Conservation (phyloP, 2,329 filamentous ascomycete genomes). For the Botryotinia globosa region DNA sequence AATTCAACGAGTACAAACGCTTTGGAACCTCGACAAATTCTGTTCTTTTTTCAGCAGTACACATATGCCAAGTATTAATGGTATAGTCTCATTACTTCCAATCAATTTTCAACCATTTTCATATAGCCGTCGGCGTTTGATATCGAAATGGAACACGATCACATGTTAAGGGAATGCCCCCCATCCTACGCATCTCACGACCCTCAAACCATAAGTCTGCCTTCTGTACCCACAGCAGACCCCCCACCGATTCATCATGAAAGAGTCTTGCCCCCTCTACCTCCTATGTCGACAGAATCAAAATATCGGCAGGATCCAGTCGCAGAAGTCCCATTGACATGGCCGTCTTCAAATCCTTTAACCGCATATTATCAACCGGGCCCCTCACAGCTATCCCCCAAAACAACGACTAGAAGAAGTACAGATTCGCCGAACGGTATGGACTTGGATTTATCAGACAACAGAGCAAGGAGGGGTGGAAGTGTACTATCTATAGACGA, state of each 20-base stretch:
- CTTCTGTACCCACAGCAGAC: conserved; percentile 34
- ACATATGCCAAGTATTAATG: conserved; percentile 1
- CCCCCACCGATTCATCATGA: conserved; percentile 35
- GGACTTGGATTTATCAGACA: conserved; percentile 37
- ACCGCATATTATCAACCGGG: conserved; percentile 38
- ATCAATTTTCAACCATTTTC: conserved; percentile 1
- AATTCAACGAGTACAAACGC: conserved; percentile 3
- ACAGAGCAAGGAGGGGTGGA: conserved; percentile 33
- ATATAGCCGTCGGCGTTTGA: conserved; percentile 27
- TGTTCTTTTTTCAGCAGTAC: neutral
- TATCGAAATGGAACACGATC: conserved; percentile 36
- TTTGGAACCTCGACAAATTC: neutral
- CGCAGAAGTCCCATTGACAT: conserved; percentile 31
- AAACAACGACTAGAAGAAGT: conserved; percentile 25
- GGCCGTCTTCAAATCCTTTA: conserved; percentile 39
- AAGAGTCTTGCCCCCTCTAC: conserved; percentile 35
- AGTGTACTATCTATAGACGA: conserved; percentile 53
- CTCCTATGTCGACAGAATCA: conserved; percentile 29
- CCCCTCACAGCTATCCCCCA: conserved; percentile 36
- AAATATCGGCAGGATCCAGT: conserved; percentile 28
- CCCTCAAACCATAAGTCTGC: conserved; percentile 33
- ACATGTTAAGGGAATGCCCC: conserved; percentile 36
- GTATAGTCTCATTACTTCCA: neutral
- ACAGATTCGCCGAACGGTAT: conserved; percentile 34
- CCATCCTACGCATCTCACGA: conserved; percentile 37